Evolutionary conservation across 2,329 filamentous ascomycete species (phyloP).

Genomic region (Berkeleyomyces rouxiae): DNA sequence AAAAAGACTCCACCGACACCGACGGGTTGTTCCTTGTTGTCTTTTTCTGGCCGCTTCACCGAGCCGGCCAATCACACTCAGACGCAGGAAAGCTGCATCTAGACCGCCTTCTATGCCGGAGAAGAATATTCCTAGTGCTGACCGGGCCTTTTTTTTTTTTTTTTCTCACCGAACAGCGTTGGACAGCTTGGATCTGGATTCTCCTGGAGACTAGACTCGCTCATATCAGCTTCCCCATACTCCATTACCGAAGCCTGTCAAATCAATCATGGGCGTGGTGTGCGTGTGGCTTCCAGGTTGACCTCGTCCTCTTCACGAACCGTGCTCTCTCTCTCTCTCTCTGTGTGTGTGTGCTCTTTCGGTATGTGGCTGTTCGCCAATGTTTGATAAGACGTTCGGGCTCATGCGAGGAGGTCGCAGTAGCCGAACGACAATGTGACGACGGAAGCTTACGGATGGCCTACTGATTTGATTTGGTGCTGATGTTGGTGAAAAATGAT

Average conservation of each 20-base stretch:
- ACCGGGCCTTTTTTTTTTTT: background rate
- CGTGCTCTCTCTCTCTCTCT: background rate
- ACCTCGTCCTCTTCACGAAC: background rate
- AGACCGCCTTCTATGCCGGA: background rate
- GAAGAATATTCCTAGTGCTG: background rate
- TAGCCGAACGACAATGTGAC: background rate
- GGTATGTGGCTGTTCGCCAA: background rate
- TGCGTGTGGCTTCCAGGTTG: background rate
- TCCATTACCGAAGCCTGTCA: background rate
- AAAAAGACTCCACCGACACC: background rate
- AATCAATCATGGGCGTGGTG: background rate
- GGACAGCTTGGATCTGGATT: background rate
- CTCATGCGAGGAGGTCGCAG: background rate
- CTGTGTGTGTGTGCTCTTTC: background rate
- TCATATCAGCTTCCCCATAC: background rate
- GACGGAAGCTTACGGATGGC: no score
- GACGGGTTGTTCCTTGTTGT: background rate
- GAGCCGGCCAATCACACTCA: background rate
- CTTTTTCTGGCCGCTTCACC: background rate
- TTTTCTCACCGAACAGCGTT: background rate
- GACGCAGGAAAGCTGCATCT: background rate
- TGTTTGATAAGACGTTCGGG: background rate
- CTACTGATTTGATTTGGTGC: no score
- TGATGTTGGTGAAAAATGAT: no score
- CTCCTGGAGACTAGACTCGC: no score